phyloP scores from a whole-genome alignment of 257 asterid genomes.

The Nicotiana tomentosiformis region DNA sequence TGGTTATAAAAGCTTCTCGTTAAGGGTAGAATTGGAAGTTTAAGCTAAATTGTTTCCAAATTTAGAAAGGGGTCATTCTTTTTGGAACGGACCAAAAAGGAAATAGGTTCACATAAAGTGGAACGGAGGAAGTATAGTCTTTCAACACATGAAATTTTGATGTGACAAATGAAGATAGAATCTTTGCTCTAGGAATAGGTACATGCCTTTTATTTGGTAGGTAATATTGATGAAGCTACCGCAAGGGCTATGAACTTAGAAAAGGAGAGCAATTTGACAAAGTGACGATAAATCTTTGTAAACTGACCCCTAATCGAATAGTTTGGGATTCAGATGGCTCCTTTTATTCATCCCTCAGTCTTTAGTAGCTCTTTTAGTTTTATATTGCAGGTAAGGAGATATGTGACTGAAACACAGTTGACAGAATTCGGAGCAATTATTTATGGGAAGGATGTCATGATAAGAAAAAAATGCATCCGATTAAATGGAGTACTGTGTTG shows the following conservation, averaged over 20 bases:
- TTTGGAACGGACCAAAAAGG: too few relatives aligned
- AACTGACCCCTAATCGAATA: constrained; percentile 1
- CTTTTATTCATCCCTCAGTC: background rate
- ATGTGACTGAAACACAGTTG: too few relatives aligned
- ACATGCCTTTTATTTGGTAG: background rate
- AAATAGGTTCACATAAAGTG: too few relatives aligned
- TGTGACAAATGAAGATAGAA: background rate
- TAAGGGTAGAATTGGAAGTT: too few relatives aligned
- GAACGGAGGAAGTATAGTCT: too few relatives aligned
- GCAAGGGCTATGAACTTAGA: background rate
- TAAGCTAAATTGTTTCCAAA: too few relatives aligned
- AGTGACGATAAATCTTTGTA: background rate
- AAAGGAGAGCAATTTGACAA: background rate
- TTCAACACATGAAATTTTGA: background rate
- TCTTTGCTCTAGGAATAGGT: background rate
- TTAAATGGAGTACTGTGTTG: too few relatives aligned
- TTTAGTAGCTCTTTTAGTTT: background rate
- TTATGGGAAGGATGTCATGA: too few relatives aligned
- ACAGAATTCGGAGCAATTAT: too few relatives aligned
- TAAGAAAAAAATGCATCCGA: too few relatives aligned
- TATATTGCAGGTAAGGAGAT: background rate
- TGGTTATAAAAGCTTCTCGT: too few relatives aligned
- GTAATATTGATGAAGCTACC: constrained; percentile 9
- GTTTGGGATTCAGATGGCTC: background rate
- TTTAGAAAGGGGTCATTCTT: too few relatives aligned